Evolutionary conservation across 2,329 filamentous ascomycete genomes (phyloP), one percentile per base, ranked within the genome.

Genomic region (Colletotrichum nymphaeae): DNA sequence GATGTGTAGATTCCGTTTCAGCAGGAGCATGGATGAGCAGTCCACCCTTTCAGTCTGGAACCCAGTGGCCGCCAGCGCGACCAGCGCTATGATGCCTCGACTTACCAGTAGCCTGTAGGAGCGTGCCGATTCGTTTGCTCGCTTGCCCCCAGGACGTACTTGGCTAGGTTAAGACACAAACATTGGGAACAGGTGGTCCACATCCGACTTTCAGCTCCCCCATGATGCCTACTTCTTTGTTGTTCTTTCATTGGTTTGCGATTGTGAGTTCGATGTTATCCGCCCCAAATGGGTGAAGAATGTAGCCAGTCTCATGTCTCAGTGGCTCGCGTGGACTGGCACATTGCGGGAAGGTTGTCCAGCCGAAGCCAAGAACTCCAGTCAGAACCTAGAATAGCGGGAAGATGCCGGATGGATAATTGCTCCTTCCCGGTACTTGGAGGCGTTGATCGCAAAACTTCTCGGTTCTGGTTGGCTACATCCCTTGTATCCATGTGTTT

Each of bases 361-460:
- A 26, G 16, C 28, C 62, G 19, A 30, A 64, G 28, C 62, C 62
- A 63, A 63, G 42, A 16, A 22, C 12, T 30, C 32, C 62, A 53
- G 62, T 64, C 62, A 64, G 28, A 64, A 64, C 62, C 28, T 64
- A 32, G 62, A n/a, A 57, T 12, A n/a, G n/a, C 62, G 42, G 60
- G 26, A 64, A 55, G 62, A 57, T 12, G 22, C 22, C 55, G 26
- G 14, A 26, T 26, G 55, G 14, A 16, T 57, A 24, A 28, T 28
- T 26, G 55, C 26, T 7, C 55, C 22, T 57, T 57, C 22, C 22
- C 22, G 28, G 57, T 11, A 8, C 57, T 35, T 37, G 26, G 37
- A 19, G 37, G 14, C 16, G 37, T 4, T 42, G 16, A 42, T 42
- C 37, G 14, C 16, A 7, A 19, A 19, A 19, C 37, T 42, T 1